phyloP scores from a whole-genome alignment of 2,329 filamentous ascomycete species.

The Ophiostoma sp. region DNA sequence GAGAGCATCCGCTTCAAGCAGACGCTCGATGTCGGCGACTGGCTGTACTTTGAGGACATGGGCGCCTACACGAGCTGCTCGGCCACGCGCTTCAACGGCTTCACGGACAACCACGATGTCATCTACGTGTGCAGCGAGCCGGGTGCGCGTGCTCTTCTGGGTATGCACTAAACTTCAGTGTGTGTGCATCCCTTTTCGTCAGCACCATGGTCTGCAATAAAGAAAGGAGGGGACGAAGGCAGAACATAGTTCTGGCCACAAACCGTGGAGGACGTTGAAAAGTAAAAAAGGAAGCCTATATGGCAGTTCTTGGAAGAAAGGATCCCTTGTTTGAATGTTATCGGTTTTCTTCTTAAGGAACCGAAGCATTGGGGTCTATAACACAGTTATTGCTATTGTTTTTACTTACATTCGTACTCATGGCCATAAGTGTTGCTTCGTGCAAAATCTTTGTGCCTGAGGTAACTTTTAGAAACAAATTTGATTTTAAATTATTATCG shows the following conservation, averaged over 20 bases:
- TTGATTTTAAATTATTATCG: neutral
- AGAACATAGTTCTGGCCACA: neutral
- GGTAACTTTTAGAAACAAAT: neutral
- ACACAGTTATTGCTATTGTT: neutral
- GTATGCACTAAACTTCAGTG: conserved; percentile 15
- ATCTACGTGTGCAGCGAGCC: conserved; percentile 95
- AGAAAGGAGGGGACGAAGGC: neutral
- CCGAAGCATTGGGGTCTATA: conserved; percentile 1
- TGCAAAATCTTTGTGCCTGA: neutral
- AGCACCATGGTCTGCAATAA: neutral
- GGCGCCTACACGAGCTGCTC: conserved; percentile 98
- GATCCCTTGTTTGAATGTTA: neutral
- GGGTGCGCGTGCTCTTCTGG: conserved; percentile 75
- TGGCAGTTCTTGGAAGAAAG: neutral
- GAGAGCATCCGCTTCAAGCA: conserved; percentile 75
- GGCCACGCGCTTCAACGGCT: conserved; percentile 96
- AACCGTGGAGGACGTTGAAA: neutral
- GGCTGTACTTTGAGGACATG: conserved; percentile 99
- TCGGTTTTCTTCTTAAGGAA: neutral
- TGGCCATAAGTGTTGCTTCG: neutral
- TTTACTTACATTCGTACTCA: conserved; percentile 15
- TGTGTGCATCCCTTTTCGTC: neutral
- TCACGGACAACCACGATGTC: conserved; percentile 86
- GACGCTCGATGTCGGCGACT: conserved; percentile 87
- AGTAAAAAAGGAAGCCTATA: neutral